Base-by-base conservation (phyloP, 169 alveolate genomes). In the Cryptosporidium andersoni region DNA sequence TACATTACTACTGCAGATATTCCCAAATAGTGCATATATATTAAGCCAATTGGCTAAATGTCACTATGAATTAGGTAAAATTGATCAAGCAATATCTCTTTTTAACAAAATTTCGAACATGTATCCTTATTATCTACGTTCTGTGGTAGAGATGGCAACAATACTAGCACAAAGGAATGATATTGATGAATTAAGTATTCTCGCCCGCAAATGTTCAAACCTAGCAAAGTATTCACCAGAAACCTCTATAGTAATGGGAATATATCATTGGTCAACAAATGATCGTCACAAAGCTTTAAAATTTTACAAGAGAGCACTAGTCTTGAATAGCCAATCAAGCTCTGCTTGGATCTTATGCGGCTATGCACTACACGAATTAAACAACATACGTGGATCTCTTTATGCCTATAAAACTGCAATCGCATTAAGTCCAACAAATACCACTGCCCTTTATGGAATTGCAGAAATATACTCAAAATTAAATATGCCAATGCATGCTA, bases 181-280 rank as follows among this genome's bases (percentile, higher is more conserved):
- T 36, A 40, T 74, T 34, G 60, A 60, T 47, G 85, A 74, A 39
- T 49, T 74, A 47, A 74, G 51, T 45, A 43, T 74, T 34, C 67
- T 74, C 7, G 66, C 85, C 36, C 42, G 60, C 2, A 74, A 64
- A 47, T 74, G 85, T 37, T 66, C 60, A 8, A 68, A 74, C 14
- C 66, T 74, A 1, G 55, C 85, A n/a, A 60, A 74, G 36, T 74
- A 74, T 47, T 74, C 85, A 4, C 56, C 49, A 55, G 85, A 74
- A 14, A 74, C 85, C 25, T 74, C 74, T 39, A 37, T 74, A 40
- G 85, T 74, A 4, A 66, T 74, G 16, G 85, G 85, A 11, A 74
- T 74, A 47, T 74, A 74, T 11, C 85, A 74, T 9, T 74, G 85
- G 85, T 64, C 49, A 64, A 60, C 85, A 25, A 74, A 74, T 58